Evolutionary conservation across 2,329 filamentous ascomycete genomes (phyloP), one percentile per base, ranked within the genome.

Genomic region (Thelonectria rubi): DNA sequence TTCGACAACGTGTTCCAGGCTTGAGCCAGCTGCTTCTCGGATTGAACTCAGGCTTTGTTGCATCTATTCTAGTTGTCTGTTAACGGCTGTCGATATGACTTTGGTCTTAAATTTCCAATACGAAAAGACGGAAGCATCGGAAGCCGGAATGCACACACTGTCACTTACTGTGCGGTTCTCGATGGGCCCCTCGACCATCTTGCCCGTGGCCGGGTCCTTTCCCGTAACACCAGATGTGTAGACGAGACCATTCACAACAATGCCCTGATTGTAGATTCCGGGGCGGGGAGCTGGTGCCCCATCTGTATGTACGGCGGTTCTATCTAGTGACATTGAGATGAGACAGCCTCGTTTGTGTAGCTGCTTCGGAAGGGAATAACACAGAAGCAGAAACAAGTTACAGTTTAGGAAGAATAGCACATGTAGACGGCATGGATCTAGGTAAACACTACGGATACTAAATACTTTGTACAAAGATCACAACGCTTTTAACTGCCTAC

Each of bases 181-280:
- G 66, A 91, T 86, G 71, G 79, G 84, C 39, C 88, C 88, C 34
- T 85, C 79, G 65, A 90, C 80, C 49, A 90, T 79, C 62, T 84
- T 82, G 58, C 85, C 86, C 3, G 75, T 73, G 49, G 79, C 37
- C 1, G 54, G 79, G 73, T 89, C 86, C 59, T 86, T 85, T 59
- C 88, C 88, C 65, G 91, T 88, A 66, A 89, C 86, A 64, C 89
- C 89, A 0, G 88, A 91, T 70, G 89, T 84, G 77, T 86, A 91
- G 75, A 91, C 82, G 64, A 88, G 82, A 60, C 84, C 82, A 64
- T 86, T 86, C 53, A 88, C 88, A 65, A 84, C 55, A 20, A 62
- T 65, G 37, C 58, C 58, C 21, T 54, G 62, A 15, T 30, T 59
- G 40, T 59, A 62, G 32, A 65, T 34, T n/a, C 58, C 58, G 1